phyloP scores from a whole-genome alignment of 2,329 filamentous ascomycete species.

The Ustilaginoidea virens region DNA sequence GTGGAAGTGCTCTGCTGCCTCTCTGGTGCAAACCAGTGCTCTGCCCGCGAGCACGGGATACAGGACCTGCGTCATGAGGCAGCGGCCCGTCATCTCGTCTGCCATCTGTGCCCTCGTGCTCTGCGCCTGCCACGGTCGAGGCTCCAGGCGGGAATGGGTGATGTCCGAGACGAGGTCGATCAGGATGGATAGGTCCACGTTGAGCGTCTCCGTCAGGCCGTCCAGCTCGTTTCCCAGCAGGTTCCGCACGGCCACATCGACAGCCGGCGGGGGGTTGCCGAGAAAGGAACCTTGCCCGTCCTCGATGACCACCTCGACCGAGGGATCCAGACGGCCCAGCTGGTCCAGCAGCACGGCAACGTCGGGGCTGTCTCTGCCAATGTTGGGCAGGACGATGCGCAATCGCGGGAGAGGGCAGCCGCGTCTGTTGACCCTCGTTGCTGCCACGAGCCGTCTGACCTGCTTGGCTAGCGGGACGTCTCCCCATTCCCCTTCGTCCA shows the following conservation, averaged over 20 bases:
- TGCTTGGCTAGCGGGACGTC: conserved; percentile 18
- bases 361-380: conserved; percentile 13
- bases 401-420: conserved; percentile 22
- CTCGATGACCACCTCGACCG: conserved; percentile 19
- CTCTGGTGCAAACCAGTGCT: conserved; percentile 20
- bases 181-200: conserved; percentile 26
- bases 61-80: conserved; percentile 18
- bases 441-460: conserved; percentile 17
- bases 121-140: conserved; percentile 17
- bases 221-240: conserved; percentile 17
- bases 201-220: conserved; percentile 20
- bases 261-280: conserved; percentile 8
- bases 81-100: conserved; percentile 15
- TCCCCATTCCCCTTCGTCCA: conserved; percentile 19
- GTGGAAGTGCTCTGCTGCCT: conserved; percentile 24
- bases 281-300: conserved; percentile 13
- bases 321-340: conserved; percentile 13
- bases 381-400: conserved; percentile 18
- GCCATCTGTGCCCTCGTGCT: conserved; percentile 19
- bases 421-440: conserved; percentile 19
- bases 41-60: conserved; percentile 19
- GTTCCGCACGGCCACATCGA: conserved; percentile 14
- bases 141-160: conserved; percentile 18
- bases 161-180: conserved; percentile 25
- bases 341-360: conserved; percentile 18